phyloP scores from a whole-genome alignment of 495 filamentous ascomycete species.

The Aspergillus conjunctus region DNA sequence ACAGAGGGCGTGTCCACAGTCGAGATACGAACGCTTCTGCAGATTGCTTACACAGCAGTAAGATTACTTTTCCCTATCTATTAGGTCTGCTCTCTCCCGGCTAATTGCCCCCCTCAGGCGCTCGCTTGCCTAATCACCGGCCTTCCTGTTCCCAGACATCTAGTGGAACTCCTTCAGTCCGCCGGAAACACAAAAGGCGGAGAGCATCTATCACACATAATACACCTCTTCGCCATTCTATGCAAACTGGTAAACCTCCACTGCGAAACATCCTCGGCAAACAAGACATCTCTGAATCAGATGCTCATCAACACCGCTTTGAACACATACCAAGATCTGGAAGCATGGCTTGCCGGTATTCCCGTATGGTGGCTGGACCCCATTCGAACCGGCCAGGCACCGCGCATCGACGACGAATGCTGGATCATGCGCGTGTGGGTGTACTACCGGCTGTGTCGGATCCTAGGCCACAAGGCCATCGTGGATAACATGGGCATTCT shows the following conservation, averaged over 20 bases:
- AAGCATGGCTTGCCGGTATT: not conserved
- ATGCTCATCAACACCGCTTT: not conserved
- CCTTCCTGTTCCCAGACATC: not conserved
- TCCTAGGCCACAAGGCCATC: not conserved
- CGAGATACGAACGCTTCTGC: not conserved
- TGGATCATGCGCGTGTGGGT: constrained; percentile 1
- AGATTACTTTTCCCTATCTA: not conserved
- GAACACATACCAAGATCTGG: not conserved
- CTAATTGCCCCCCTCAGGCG: not conserved
- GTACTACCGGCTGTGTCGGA: not conserved
- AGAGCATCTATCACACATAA: not conserved
- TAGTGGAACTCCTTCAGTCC: not conserved
- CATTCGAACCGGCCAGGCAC: not conserved
- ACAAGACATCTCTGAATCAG: not conserved
- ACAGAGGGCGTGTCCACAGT: not conserved
- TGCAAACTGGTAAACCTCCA: not conserved
- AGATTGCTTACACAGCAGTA: not conserved
- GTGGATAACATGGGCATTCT: not conserved
- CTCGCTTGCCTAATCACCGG: not conserved
- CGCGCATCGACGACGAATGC: not conserved
- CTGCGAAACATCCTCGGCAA: not conserved
- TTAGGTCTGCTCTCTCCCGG: not conserved
- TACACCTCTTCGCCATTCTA: not conserved
- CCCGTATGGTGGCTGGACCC: not conserved
- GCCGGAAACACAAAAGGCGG: not conserved